These are phyloP conservation scores for Alternaria brassicicola DNA, from an alignment of 2,329 filamentous ascomycete species.

Conservation along the genomic window DNA sequence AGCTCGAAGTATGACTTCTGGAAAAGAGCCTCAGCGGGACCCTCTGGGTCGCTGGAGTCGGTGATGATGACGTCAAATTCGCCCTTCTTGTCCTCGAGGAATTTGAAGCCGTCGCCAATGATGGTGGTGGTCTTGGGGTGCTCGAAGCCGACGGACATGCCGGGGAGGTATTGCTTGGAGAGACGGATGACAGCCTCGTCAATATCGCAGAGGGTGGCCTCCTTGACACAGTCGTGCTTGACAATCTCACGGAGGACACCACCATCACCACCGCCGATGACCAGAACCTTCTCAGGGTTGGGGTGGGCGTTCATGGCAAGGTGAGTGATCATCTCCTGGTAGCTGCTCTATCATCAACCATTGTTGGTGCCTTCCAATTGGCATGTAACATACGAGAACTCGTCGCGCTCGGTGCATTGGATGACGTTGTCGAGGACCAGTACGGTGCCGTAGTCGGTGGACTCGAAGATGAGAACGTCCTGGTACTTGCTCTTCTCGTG, in stretches of 20 bases:
- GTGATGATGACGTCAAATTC: conserved; percentile 99
- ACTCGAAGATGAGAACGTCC: conserved; percentile 98
- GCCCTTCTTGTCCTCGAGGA: conserved; percentile 95
- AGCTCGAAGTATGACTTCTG: conserved; percentile 99
- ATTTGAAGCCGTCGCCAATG: conserved; percentile 98
- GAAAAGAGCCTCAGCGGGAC: conserved; percentile 94
- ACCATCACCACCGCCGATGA: conserved; percentile 96
- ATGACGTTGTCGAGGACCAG: conserved; percentile 99
- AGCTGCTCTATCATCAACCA: conserved; percentile 54
- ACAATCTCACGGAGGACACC: conserved; percentile 97
- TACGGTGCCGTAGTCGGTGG: conserved; percentile 93
- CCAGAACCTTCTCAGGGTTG: conserved; percentile 96
- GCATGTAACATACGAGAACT: conserved; percentile 74
- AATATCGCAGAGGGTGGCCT: conserved; percentile 97
- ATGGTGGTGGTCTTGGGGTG: conserved; percentile 93
- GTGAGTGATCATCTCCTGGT: conserved; percentile 99
- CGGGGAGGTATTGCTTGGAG: conserved; percentile 96
- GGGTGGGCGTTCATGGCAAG: conserved; percentile 98
- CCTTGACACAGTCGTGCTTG: conserved; percentile 97
- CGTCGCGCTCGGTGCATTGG: conserved; percentile 96
- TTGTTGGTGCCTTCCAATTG: not conserved
- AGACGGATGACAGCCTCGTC: conserved; percentile 98
- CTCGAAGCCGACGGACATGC: conserved; percentile 90
- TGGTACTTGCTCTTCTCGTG: conserved; percentile 99
- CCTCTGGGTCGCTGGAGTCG: conserved; percentile 96